phyloP scores from a whole-genome alignment of 2,329 filamentous ascomycete species.

The Fusarium brevicatenulatum region DNA sequence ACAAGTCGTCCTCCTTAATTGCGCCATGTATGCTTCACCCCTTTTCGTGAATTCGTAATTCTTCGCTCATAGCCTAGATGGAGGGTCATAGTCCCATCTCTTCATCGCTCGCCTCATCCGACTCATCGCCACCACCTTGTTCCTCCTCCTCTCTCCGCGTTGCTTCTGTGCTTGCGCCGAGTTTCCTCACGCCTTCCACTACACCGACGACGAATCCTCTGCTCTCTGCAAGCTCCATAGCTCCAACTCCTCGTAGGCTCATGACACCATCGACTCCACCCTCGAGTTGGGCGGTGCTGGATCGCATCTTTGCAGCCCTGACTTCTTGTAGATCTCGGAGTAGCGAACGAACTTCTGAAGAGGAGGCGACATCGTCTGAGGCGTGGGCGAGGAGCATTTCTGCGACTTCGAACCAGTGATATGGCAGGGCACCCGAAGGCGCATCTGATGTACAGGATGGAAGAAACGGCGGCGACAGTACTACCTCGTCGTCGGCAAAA shows the following conservation, averaged over 20 bases:
- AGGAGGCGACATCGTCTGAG: slow-evolving; percentile 79
- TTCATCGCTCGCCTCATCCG: slow-evolving; percentile 67
- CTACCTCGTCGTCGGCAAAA: slow-evolving; percentile 42
- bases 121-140: slow-evolving; percentile 67
- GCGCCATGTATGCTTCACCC: slow-evolving; percentile 1
- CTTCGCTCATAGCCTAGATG: neutral
- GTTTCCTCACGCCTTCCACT: slow-evolving; percentile 85
- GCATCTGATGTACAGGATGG: slow-evolving; percentile 77
- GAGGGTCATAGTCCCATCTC: slow-evolving; percentile 59
- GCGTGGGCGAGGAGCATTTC: slow-evolving; percentile 89
- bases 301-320: slow-evolving; percentile 86
- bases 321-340: slow-evolving; percentile 87
- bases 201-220: slow-evolving; percentile 86
- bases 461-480: slow-evolving; percentile 79
- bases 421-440: slow-evolving; percentile 78
- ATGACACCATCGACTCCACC: slow-evolving; percentile 77
- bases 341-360: slow-evolving; percentile 78
- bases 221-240: slow-evolving; percentile 91
- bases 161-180: slow-evolving; percentile 83
- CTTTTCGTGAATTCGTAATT: neutral
- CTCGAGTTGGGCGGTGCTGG: slow-evolving; percentile 77
- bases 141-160: slow-evolving; percentile 81
- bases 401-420: slow-evolving; percentile 93
- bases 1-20: slow-evolving; percentile 10
- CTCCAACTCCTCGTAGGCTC: slow-evolving; percentile 78